Conservation (phyloP, 2,329 filamentous ascomycete species). For the Xylaria sp. region DNA sequence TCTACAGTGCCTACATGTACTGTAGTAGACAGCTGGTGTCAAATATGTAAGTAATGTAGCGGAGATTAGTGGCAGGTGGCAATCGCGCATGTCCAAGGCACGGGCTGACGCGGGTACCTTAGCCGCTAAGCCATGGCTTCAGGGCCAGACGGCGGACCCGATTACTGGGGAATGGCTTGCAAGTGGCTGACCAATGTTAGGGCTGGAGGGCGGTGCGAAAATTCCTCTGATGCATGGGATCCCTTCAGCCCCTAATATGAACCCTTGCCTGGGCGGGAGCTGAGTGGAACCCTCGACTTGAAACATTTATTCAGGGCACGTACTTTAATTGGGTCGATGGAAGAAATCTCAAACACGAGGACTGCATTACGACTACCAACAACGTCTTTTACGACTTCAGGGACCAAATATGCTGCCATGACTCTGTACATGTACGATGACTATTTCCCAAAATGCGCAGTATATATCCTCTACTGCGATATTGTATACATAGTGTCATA, state of each 20-base stretch:
- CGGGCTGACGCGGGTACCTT: constrained; percentile 10
- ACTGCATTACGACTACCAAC: no score
- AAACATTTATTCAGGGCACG: constrained; percentile 23
- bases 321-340: constrained; percentile 21
- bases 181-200: constrained; percentile 4
- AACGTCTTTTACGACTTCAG: background rate
- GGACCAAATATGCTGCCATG: background rate
- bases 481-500: background rate
- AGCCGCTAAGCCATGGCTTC: background rate
- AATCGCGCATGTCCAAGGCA: background rate
- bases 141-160: background rate
- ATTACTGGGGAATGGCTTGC: constrained; percentile 1
- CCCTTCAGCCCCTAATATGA: constrained; percentile 17
- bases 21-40: no score
- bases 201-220: constrained; percentile 2
- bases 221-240: background rate
- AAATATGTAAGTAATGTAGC: background rate
- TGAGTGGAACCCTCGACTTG: constrained; percentile 21
- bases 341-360: constrained; percentile 27
- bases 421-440: background rate
- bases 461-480: background rate
- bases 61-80: background rate
- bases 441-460: no score
- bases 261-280: constrained; percentile 17
- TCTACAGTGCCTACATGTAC: no score